Percentiles rank a stretch among this genome's conserved stretches.
These are phyloP conservation scores for Stellera chamaejasme DNA, from an alignment of 345 rosid genomes.

Conservation along the genomic window DNA sequence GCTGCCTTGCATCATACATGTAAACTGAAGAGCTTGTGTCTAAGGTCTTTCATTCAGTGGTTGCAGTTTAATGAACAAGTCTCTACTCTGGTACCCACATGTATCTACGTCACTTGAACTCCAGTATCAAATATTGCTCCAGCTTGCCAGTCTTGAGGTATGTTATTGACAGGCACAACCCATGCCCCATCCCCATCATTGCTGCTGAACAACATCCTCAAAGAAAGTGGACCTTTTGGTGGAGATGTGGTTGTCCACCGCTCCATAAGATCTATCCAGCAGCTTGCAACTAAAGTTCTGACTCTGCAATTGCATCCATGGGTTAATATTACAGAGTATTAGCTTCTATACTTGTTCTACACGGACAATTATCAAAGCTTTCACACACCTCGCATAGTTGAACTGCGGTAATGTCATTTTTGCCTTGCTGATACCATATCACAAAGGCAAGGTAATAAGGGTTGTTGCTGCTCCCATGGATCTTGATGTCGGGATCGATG, in stretches of 20 bases:
- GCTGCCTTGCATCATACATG: too few relatives aligned
- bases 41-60: constrained; percentile 1
- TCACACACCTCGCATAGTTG: constrained; percentile 57
- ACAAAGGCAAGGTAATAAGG: constrained; percentile 57
- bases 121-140: constrained; percentile 62
- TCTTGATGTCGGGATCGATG: constrained; percentile 54
- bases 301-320: constrained; percentile 24
- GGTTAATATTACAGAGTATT: too few relatives aligned
- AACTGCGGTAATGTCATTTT: constrained; percentile 57
- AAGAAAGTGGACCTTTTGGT: constrained; percentile 46
- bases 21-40: neutral
- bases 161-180: constrained; percentile 51
- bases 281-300: constrained; percentile 36
- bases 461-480: constrained; percentile 52
- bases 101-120: constrained; percentile 28
- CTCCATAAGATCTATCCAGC: constrained; percentile 18
- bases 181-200: constrained; percentile 55
- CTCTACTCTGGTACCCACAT: neutral
- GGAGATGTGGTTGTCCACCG: constrained; percentile 37
- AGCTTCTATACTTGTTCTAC: too few relatives aligned
- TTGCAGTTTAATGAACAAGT: neutral
- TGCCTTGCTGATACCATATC: constrained; percentile 62
- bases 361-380: too few relatives aligned
- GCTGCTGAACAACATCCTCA: constrained; percentile 52
- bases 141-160: constrained; percentile 55